Conservation (phyloP, 371 early-diverging fungal species). For the Saksenaea vasiformis region DNA sequence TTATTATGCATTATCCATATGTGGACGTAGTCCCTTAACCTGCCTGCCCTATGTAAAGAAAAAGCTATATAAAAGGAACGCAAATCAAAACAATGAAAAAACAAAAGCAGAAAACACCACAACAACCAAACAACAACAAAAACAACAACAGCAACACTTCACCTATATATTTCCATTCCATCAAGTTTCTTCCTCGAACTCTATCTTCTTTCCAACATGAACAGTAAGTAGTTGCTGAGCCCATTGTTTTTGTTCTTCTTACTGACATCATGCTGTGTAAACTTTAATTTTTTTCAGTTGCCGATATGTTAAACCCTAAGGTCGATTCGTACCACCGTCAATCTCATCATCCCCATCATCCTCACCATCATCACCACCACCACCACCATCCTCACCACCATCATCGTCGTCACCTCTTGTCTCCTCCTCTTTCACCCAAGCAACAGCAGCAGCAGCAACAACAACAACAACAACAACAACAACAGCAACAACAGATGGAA, state of each 20-base stretch:
- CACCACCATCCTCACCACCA: neutral
- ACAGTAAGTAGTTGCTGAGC: neutral
- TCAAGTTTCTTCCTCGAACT: neutral
- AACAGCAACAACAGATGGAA: neutral
- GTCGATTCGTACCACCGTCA: conserved; percentile 3
- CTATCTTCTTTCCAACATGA: neutral
- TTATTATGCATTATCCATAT: conserved; percentile 1
- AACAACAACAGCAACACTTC: neutral
- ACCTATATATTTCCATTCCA: neutral
- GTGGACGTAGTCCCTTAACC: neutral
- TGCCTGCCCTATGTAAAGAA: neutral
- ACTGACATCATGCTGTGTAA: conserved; percentile 1
- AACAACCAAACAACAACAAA: conserved; percentile 2
- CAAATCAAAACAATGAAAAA: conserved; percentile 2
- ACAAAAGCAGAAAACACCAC: neutral
- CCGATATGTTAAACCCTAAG: conserved; percentile 10
- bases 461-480: neutral
- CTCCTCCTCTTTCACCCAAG: conserved; percentile 10
- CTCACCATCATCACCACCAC: neutral
- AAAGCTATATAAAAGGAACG: neutral
- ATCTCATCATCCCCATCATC: neutral
- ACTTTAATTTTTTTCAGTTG: conserved; percentile 10
- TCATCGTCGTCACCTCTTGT: conserved; percentile 1
- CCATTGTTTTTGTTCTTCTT: neutral
- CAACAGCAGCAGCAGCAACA: neutral